These are phyloP conservation scores for Ilex asprella DNA, from an alignment of 257 asterid genomes.

Conservation along the genomic window DNA sequence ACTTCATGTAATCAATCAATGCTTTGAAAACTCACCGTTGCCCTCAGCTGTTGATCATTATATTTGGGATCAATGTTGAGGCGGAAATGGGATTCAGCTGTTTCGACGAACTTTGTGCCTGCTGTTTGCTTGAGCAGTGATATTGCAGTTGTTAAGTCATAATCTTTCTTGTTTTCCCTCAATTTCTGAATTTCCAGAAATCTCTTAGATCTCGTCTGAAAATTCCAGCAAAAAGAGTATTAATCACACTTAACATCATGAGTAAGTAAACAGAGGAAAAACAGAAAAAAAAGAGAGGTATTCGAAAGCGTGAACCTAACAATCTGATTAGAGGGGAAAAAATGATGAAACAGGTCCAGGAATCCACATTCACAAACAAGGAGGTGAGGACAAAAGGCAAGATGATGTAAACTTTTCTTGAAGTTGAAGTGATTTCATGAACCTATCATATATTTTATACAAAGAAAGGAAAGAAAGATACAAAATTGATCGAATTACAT, in stretches of 20 bases:
- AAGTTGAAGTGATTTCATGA: no score
- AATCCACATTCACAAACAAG: no score
- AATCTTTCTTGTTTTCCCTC: constrained; percentile 75
- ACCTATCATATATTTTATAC: no score
- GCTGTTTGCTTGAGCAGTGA: constrained; percentile 62
- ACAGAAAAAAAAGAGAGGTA: background rate
- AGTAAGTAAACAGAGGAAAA: background rate
- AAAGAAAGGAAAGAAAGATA: no score
- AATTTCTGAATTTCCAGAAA: constrained; percentile 82
- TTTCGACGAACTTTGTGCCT: constrained; percentile 67
- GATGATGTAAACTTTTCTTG: no score
- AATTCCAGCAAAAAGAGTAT: constrained; percentile 11
- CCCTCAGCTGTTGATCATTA: constrained; percentile 95
- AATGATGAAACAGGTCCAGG: no score
- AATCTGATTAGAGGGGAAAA: no score
- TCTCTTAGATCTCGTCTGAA: constrained; percentile 92
- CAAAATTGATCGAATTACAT: no score
- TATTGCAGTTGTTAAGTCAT: constrained; percentile 73
- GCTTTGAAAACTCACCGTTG: constrained; percentile 59
- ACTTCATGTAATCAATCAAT: constrained; percentile 5
- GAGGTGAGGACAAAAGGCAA: no score
- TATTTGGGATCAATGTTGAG: constrained; percentile 96
- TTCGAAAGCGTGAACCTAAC: no score
- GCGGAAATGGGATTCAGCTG: constrained; percentile 97
- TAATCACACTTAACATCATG: background rate